Percentiles rank a stretch among this genome's conserved stretches.
These are phyloP conservation scores for Aspergillus luchuensis DNA, from an alignment of 2,329 filamentous ascomycete genomes.

Conservation along the genomic window DNA sequence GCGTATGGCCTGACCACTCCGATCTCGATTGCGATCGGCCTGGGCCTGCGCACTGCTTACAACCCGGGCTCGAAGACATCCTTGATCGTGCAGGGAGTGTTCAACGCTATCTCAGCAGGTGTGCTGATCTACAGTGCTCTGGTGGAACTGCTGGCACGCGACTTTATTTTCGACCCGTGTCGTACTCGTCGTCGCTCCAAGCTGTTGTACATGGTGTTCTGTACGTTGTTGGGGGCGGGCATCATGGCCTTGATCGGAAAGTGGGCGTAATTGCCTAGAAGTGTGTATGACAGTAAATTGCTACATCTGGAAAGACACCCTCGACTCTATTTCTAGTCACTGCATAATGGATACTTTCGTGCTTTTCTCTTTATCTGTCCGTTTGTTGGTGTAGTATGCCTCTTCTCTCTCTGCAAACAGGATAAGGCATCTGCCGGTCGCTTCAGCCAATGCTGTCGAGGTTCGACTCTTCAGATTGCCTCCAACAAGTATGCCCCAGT, in stretches of 20 bases:
- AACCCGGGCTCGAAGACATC: constrained; percentile 5
- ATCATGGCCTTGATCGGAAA: constrained; percentile 56
- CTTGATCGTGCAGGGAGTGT: constrained; percentile 3
- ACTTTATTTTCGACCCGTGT: constrained; percentile 5
- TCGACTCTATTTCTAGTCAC: too few species aligned
- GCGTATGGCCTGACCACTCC: constrained; percentile 5
- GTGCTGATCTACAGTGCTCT: constrained; percentile 4
- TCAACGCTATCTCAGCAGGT: constrained; percentile 1
- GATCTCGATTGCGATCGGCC: constrained; percentile 4
- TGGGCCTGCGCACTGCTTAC: neutral
- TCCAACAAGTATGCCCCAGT: too few species aligned
- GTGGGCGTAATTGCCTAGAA: constrained; percentile 44
- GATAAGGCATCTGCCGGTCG: neutral
- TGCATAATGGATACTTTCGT: too few species aligned
- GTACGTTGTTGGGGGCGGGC: constrained; percentile 43
- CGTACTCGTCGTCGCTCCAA: constrained; percentile 15
- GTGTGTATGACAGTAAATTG: neutral
- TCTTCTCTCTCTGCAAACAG: too few species aligned
- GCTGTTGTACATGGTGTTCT: constrained; percentile 48
- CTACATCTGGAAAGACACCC: too few species aligned
- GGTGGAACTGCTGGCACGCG: constrained; percentile 5
- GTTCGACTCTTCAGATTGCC: neutral
- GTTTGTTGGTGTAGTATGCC: too few species aligned
- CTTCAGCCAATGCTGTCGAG: neutral
- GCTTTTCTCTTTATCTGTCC: too few species aligned